Evolutionary conservation across 768 basidiomycete genomes (phyloP).

Genomic region (Trametes maxima): DNA sequence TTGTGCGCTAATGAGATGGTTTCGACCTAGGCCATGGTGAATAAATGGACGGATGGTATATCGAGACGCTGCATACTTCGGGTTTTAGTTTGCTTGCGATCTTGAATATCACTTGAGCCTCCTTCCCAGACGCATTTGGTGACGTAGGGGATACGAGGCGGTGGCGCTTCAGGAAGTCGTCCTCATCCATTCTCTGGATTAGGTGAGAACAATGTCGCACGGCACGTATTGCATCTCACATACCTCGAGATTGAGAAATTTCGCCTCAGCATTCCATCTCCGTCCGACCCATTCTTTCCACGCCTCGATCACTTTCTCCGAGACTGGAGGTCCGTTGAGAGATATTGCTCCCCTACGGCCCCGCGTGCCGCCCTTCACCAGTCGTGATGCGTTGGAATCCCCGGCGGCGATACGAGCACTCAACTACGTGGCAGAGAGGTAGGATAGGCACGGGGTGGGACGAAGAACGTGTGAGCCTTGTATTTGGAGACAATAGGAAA

Average conservation of each 20-base stretch:
- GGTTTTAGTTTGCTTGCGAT: slow-evolving; percentile 79
- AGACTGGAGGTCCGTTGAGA: slow-evolving; percentile 14
- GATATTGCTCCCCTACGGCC: slow-evolving; percentile 64
- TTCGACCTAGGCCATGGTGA: slow-evolving; percentile 49
- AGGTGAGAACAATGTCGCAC: not conserved
- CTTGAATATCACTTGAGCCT: slow-evolving; percentile 88
- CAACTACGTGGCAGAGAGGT: slow-evolving; percentile 39
- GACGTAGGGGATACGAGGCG: slow-evolving; percentile 71
- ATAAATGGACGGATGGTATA: not conserved
- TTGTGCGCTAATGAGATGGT: slow-evolving; percentile 87
- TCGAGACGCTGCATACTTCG: slow-evolving; percentile 46
- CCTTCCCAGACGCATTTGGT: slow-evolving; percentile 54
- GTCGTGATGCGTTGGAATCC: slow-evolving; percentile 34
- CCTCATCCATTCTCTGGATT: slow-evolving; percentile 74
- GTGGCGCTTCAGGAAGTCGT: slow-evolving; percentile 73
- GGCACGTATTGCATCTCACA: slow-evolving; percentile 32
- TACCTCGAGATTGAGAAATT: slow-evolving; percentile 84
- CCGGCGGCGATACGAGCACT: slow-evolving; percentile 44
- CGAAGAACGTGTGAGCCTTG: slow-evolving; percentile 43
- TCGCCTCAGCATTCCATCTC: slow-evolving; percentile 69
- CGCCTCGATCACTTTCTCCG: slow-evolving; percentile 54
- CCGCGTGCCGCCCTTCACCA: slow-evolving; percentile 41
- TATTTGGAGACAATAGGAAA: slow-evolving; percentile 37
- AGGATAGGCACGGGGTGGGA: slow-evolving; percentile 21
- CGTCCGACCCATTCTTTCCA: slow-evolving; percentile 76